Base-by-base conservation (phyloP, 371 early-diverging fungal genomes). In the Circinella umbellata region DNA sequence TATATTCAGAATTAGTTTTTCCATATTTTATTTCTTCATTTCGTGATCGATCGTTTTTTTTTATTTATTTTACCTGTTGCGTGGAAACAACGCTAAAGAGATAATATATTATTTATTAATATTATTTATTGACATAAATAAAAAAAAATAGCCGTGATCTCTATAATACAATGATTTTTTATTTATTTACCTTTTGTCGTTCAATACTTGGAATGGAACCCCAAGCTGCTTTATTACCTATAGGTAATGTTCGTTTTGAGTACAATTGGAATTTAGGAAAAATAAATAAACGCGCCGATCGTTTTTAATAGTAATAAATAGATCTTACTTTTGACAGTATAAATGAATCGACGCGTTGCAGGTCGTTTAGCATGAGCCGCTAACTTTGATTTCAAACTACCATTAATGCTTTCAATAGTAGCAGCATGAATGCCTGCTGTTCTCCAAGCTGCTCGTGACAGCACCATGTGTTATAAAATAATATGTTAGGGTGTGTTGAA, bases 81-180 rank as follows among this genome's bases (percentile, higher is more conserved):
- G 74, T 73, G 77, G 60, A 77, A 77, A 49, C 64, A 67, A 34
- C 77, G 69, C 77, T 77, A 27, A 27, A 27, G 27, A 27, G 2
- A 27, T 27, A 27, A 27, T 27, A 27, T 27, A 64, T 61, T 36
- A 54, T 59, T 37, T 13, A 7, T 54, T 8, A 20, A n/a, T 20
- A 53, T 47, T 47, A n/a, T n/a, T n/a, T n/a, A 49, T n/a, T 51
- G 42, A 11, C 6, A 51, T 51, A 13, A 51, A 15, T n/a, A 51
- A 51, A 4, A 48, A 34, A 61, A 65, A 10, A 70, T 35, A 17
- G 53, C 62, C 49, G 9, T 47, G 14, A n/a, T 47, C 27, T 27
- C 27, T 27, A 27, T 27, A 27, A 27, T 27, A 27, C 27, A 27
- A 27, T 27, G 27, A 27, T 27, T 27, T 27, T 27, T 27, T 27